Evolutionary conservation across 768 basidiomycete species (phyloP), one percentile per base, ranked within the genome.

Genomic region (Pleurotus tuber-regium): DNA sequence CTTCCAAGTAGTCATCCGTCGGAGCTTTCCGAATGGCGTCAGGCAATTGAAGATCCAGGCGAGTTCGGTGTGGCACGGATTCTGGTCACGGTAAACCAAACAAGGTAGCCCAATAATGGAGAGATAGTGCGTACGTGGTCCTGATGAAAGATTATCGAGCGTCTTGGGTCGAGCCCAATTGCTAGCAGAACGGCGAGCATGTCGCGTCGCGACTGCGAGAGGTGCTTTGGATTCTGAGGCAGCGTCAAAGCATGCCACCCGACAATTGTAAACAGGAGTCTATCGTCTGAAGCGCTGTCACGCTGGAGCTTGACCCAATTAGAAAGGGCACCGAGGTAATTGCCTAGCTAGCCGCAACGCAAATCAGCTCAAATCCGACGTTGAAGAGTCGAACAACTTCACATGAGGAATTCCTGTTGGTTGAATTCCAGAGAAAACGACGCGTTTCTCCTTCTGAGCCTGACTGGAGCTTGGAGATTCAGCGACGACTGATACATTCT

Each of bases 1-100:
- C 82, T 98, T 98, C 93, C 95, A 98, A 0, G 92, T 93, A 3
- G 94, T 98, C 96, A 98, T 97, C 36, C 94, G 70, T 33, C 84
- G 81, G 8, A 98, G 70, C 58, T 83, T 84, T 8, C 92, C 92
- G 18, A 95, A 75, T 0, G 92, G 86, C 0, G 91, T 87, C 26
- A 93, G 69, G 59, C 92, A 96, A 56, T 81, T 89, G 52, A 98
- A 65, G 42, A 95, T 83, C 96, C 95, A 98, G 2, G 89, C 86
- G 14, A 97, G 70, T 58, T 98, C 94, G 1, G 84, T 78, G 61
- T 98, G 95, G 54, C 87, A 76, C 47, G 75, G 83, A 50, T 94
- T 91, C 92, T 96, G 28, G 24, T n/a, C 7, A 25, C 53, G 19
- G 41, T 28, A 25, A 40, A 9, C 5, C 43, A 39, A 4, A 44